Percentiles rank a stretch among this genome's conserved stretches.
phyloP scores from a whole-genome alignment of 2,329 filamentous ascomycete genomes.

The Camillea tinctor region DNA sequence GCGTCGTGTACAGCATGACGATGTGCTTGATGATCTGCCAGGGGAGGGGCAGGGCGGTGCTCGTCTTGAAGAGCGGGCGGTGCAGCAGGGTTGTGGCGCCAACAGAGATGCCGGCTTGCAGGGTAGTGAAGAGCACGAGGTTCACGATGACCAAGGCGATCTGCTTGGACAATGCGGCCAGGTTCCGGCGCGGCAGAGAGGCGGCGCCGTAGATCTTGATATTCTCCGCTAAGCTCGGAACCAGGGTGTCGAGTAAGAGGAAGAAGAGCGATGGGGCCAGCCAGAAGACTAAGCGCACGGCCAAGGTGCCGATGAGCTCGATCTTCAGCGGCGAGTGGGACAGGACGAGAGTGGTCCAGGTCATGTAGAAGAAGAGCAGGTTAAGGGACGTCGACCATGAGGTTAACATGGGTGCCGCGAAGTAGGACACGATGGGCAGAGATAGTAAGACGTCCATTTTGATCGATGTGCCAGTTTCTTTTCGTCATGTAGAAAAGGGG shows the following conservation, averaged over 20 bases:
- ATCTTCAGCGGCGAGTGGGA: slow-evolving; percentile 73
- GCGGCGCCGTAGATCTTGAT: slow-evolving; percentile 65
- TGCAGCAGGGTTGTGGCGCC: slow-evolving; percentile 35
- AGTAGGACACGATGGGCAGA: slow-evolving; percentile 68
- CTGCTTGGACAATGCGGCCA: slow-evolving; percentile 34
- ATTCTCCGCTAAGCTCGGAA: slow-evolving; percentile 66
- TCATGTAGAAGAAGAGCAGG: slow-evolving; percentile 85
- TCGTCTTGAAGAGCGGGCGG: slow-evolving; percentile 46
- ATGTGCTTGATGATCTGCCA: slow-evolving; percentile 54
- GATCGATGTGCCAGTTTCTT: slow-evolving; percentile 2
- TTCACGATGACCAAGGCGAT: slow-evolving; percentile 46
- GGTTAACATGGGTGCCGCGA: slow-evolving; percentile 59
- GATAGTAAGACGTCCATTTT: slow-evolving; percentile 68
- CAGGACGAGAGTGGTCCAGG: slow-evolving; percentile 80
- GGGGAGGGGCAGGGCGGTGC: slow-evolving; percentile 49
- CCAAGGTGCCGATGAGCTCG: slow-evolving; percentile 69
- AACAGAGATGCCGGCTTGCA: slow-evolving; percentile 43
- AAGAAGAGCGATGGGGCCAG: slow-evolving; percentile 71
- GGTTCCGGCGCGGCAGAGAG: slow-evolving; percentile 48
- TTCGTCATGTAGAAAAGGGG: not conserved
- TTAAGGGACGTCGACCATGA: slow-evolving; percentile 80
- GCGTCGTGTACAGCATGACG: slow-evolving; percentile 40
- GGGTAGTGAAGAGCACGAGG: slow-evolving; percentile 41
- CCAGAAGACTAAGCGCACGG: slow-evolving; percentile 68
- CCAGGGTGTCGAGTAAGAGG: slow-evolving; percentile 66